A percentile compares a stretch with the other conserved stretches of the same genome.
Evolutionary conservation across 192 early-diverging fungal species (phyloP).

Genomic region (Backusella macrospora): DNA sequence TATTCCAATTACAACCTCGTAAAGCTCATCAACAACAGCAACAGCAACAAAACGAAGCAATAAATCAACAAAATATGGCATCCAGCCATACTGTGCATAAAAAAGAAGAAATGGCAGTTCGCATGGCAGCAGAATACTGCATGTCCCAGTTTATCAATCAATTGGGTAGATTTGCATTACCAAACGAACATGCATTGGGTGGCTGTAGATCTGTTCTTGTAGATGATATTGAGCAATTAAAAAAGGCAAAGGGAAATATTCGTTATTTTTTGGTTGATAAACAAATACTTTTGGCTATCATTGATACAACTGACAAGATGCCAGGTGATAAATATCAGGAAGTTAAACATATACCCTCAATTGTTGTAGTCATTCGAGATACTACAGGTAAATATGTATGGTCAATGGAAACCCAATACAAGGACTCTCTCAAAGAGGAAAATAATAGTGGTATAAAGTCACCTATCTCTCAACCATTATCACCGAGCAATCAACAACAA

Average conservation of each 20-base stretch:
- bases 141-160: slow-evolving; percentile 72
- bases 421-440: slow-evolving; percentile 21
- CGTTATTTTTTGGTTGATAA: slow-evolving; percentile 74
- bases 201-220: slow-evolving; percentile 62
- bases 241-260: slow-evolving; percentile 28
- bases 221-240: slow-evolving; percentile 52
- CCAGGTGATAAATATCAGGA: background rate
- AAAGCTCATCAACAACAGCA: slow-evolving; percentile 18
- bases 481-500: background rate
- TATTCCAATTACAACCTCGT: slow-evolving; percentile 38
- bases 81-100: slow-evolving; percentile 11
- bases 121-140: slow-evolving; percentile 73
- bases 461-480: background rate
- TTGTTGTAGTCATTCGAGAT: slow-evolving; percentile 67
- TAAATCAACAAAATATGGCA: background rate
- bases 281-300: slow-evolving; percentile 64
- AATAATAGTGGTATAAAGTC: background rate
- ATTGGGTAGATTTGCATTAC: slow-evolving; percentile 72
- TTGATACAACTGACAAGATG: slow-evolving; percentile 47
- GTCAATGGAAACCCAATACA: slow-evolving; percentile 59
- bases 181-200: slow-evolving; percentile 62
- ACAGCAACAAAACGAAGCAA: background rate
- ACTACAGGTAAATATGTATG: slow-evolving; percentile 73
- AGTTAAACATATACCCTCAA: slow-evolving; percentile 43
- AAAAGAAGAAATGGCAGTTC: slow-evolving; percentile 61